Evolutionary conservation across 2,329 filamentous ascomycete species (phyloP), one percentile per base, ranked within the genome.

Genomic region (Bipolaris victoriae): DNA sequence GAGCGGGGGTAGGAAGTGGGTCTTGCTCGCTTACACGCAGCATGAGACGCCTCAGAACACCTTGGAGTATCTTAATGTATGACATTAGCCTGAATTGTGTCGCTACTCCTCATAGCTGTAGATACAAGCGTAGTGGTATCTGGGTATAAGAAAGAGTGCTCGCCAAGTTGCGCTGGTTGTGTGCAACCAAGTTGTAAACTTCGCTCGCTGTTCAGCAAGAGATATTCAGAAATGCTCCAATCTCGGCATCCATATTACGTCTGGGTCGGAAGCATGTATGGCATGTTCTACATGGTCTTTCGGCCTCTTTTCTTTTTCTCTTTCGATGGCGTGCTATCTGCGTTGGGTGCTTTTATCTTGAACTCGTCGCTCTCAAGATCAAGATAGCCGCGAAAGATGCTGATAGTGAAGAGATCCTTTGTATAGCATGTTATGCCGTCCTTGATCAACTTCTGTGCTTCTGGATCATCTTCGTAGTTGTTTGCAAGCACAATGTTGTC

Each of bases 321-420:
- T 31, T 49, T 55, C 31, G 43, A 41, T n/a, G 44, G 26, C 26
- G 26, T 49, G 18, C 46, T 50, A 44, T 45, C 49, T n/a, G 54
- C 31, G 11, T n/a, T 50, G 16, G 47, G 9, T 10, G 16, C 37
- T 36, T 53, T 49, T n/a, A 73, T 67, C 49, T 61, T 69, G 64
- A 79, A 79, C 45, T 81, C 79, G 1, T 77, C 68, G 51, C 67
- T 73, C 0, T 77, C 67, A 1, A 77, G 62, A 36, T 81, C 74
- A 2, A 82, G 49, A 2, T 62, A 53, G 1, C 79, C 81, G n/a
- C 76, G 71, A 18, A 83, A 64, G 40, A 82, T 78, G 51, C 77
- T 78, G 39, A 76, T 69, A 0, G 76, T 71, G 11, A 83, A 61
- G 2, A 83, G 64, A 35, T 81, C 77, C 60, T 77, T 80, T n/a